Evolutionary conservation across 257 asterid species (phyloP), one percentile per base, ranked within the genome.

Genomic region (Avicennia marina): DNA sequence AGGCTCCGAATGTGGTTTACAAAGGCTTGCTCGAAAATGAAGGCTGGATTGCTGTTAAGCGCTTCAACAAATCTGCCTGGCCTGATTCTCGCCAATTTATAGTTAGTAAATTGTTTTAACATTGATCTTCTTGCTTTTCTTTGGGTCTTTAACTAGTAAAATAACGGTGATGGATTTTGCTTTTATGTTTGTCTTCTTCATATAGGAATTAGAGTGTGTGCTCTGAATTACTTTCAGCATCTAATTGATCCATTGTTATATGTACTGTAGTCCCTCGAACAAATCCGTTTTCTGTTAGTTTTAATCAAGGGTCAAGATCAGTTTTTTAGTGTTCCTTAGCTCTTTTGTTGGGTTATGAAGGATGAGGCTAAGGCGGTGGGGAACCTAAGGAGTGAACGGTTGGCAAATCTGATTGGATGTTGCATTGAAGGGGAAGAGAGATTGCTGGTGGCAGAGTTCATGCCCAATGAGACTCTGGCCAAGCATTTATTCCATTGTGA

Each of bases 31-130:
- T 81, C 54, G 74, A 75, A 21, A 71, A 62, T 53, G 75, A 63
- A 53, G 73, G 65, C 6, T 71, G 73, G 79, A 57, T 81, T 65
- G 89, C 89, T 33, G 72, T 81, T 38, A 81, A 78, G 65, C 83
- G 89, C 48, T 81, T 81, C 72, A 81, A 81, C 54, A 81, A 73
- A 56, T 78, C 79, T 53, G 89, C 89, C 63, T 81, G 85, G 85
- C 89, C 85, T 20, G 89, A 81, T 68, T 62, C 81, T 54, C 80
- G 83, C 58, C 89, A 78, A 60, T 81, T 81, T 44, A 49, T 73
- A 5, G 85, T 81, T 50, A 70, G 80, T 70, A 2, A n/a, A n/a
- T n/a, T n/a, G n/a, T n/a, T n/a, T n/a, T n/a, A n/a, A n/a, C n/a
- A n/a, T n/a, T n/a, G n/a, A n/a, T n/a, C n/a, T n/a, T n/a, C n/a